Base-by-base conservation (phyloP, 2,329 filamentous ascomycete species). In the Chaetomium strumarium region DNA sequence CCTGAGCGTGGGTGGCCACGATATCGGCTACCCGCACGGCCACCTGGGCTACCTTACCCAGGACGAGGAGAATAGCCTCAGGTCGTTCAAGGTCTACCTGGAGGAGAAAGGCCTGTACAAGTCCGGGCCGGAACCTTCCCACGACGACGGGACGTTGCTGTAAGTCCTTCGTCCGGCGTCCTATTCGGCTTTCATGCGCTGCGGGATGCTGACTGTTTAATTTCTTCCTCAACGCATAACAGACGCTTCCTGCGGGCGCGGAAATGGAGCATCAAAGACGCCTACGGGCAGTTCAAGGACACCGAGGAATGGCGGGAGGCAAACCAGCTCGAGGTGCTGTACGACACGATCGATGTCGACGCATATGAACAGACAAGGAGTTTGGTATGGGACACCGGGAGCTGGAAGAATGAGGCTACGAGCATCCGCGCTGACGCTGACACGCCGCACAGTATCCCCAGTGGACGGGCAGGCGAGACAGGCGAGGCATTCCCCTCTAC, bases 381-480 rank as follows among this genome's bases (percentile, higher is more conserved):
- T 60, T 76, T 96, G 74, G 88, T 92, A 70, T 9, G 56, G 40
- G 2, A 12, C n/a, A n/a, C n/a, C 30, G 6, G n/a, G 16, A 10
- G 1, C 14, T 6, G 39, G 7, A 12, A 13, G 42, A 16, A 19
- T 10, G 34, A 9, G 8, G 4, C 24, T 8, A 14, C 6, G 13
- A 37, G 13, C 34, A n/a, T 37, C 34, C 34, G 13, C 19, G 14
- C 49, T 59, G 49, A 58, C 51, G 29, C 19, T 37, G n/a, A 16
- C 4, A n/a, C 9, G 14, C 5, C 3, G 2, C 34, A 52, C 63
- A 91, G 86, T 96, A 96, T 66, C 90, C 91, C 20, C 90, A 96
- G 81, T 96, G 90, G 88, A 95, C 89, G 17, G 92, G 92, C 51
- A 86, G 90, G 59, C 83, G 91, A 61, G 92, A 96, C 71, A 86